Conservation (phyloP, 192 early-diverging fungal species). For the Polychytrium aggregatum region DNA sequence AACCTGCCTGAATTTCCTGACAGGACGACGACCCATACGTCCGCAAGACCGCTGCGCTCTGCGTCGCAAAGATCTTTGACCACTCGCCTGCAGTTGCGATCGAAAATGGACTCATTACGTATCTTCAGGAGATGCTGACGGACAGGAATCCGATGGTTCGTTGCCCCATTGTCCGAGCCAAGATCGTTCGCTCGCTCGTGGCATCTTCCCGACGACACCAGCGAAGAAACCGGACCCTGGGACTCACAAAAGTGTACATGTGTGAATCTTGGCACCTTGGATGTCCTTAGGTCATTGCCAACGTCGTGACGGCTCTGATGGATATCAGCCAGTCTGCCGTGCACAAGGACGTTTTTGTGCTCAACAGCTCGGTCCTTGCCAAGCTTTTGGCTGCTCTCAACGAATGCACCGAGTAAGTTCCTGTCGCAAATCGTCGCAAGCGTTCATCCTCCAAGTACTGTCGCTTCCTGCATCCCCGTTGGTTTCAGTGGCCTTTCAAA, state of each 20-base stretch:
- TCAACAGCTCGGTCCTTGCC: constrained; percentile 57
- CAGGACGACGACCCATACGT: constrained; percentile 94
- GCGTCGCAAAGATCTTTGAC: constrained; percentile 93
- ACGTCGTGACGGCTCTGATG: constrained; percentile 81
- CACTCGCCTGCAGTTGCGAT: constrained; percentile 73
- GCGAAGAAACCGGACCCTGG: no score
- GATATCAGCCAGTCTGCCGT: constrained; percentile 78
- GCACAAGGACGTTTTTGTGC: constrained; percentile 56
- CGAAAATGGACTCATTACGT: constrained; percentile 86
- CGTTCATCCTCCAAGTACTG: no score
- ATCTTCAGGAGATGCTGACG: constrained; percentile 77
- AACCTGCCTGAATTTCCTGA: no score
- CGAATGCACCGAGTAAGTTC: constrained; percentile 81
- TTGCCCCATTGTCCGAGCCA: constrained; percentile 7
- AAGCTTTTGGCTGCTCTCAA: constrained; percentile 90
- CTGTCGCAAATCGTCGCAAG: no score
- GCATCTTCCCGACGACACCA: no score
- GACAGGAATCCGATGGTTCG: constrained; percentile 91
- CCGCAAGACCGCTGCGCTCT: constrained; percentile 90
- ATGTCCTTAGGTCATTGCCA: constrained; percentile 63
- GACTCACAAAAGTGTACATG: no score
- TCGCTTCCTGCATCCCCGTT: no score
- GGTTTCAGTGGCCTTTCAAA: no score
- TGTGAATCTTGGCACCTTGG: no score
- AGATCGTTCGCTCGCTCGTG: no score